Base-by-base conservation (phyloP, 768 basidiomycete species). In the Obba rivulosa region DNA sequence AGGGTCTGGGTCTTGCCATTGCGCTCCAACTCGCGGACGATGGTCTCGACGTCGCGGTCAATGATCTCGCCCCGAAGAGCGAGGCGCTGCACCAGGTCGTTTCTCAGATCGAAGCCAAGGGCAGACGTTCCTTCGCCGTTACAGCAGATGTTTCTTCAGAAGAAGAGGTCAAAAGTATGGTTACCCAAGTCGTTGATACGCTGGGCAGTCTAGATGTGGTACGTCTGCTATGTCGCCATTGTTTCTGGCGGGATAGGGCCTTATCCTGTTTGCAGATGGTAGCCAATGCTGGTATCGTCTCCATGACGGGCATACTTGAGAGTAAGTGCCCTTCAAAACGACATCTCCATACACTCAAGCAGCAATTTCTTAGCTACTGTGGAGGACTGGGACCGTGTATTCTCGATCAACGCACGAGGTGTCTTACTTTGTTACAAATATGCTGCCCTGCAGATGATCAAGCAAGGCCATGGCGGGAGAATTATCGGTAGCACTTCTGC, bases 151-250 rank as follows among this genome's bases (percentile, higher is more conserved):
- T 79, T 2, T 58, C 65, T 34, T 36, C 46, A 39, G 53, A 78
- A 43, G 53, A 52, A 2, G 66, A 76, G 1, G 67, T 75, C 10
- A 61, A 70, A 45, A 47, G 23, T 3, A 65, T 79, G 62, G 59
- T 81, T 2, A 60, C 61, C 2, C 45, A 47, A 0, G 55, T 57
- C 11, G 57, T 62, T 1, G 36, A 59, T 8, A 50, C 53, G 8
- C 60, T 77, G 8, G 78, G 77, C 1, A 57, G 70, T 2, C 49
- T 81, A 17, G 73, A 78, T 51, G 75, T 76, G 28, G 78, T 79
- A 43, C 49, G 76, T 60, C 2, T n/a, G n/a, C n/a, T n/a, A n/a
- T n/a, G n/a, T n/a, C n/a, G n/a, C n/a, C n/a, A n/a, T n/a, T n/a
- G n/a, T n/a, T n/a, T n/a, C n/a, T n/a, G n/a, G n/a, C n/a, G n/a